phyloP scores from a whole-genome alignment of 1,284 basidiomycete genomes.

The Heliocybe sulcata region DNA sequence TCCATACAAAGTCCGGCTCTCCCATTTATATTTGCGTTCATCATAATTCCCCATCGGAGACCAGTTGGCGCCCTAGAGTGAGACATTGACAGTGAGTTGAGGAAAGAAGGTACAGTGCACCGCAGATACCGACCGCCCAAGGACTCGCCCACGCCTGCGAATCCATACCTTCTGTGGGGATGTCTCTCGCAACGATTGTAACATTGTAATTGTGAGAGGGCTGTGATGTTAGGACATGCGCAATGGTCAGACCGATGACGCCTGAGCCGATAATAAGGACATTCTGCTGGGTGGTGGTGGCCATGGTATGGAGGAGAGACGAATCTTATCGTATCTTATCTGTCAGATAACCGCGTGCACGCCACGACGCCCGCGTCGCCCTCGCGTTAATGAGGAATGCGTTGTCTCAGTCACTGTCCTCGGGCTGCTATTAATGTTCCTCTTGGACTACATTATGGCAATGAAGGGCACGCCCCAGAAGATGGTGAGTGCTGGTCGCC shows the following conservation, averaged over 20 bases:
- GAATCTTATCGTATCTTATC: too few relatives aligned
- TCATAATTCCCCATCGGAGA: constrained; percentile 41
- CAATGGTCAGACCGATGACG: constrained; percentile 38
- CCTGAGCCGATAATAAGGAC: constrained; percentile 48
- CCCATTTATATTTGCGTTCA: constrained; percentile 28
- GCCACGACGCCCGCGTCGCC: too few relatives aligned
- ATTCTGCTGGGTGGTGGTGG: neutral
- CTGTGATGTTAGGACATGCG: constrained; percentile 27
- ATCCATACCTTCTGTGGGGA: constrained; percentile 47
- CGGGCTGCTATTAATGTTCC: too few relatives aligned
- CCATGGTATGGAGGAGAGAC: neutral
- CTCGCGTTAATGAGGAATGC: too few relatives aligned
- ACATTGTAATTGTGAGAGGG: constrained; percentile 30
- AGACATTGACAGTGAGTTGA: constrained; percentile 3
- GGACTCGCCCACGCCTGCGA: constrained; percentile 60
- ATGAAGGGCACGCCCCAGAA: neutral
- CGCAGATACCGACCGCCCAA: constrained; percentile 50
- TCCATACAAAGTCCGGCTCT: constrained; percentile 38
- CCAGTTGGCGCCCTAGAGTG: constrained; percentile 57
- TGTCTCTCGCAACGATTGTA: constrained; percentile 57
- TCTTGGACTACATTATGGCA: too few relatives aligned
- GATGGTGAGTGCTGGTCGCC: neutral
- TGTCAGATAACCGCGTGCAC: too few relatives aligned
- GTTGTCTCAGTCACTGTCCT: too few relatives aligned
- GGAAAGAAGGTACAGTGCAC: neutral